Percentiles rank a stretch among this genome's conserved stretches.
Evolutionary conservation across 345 rosid genomes (phyloP).

Genomic region (Rhodamnia rubescens): DNA sequence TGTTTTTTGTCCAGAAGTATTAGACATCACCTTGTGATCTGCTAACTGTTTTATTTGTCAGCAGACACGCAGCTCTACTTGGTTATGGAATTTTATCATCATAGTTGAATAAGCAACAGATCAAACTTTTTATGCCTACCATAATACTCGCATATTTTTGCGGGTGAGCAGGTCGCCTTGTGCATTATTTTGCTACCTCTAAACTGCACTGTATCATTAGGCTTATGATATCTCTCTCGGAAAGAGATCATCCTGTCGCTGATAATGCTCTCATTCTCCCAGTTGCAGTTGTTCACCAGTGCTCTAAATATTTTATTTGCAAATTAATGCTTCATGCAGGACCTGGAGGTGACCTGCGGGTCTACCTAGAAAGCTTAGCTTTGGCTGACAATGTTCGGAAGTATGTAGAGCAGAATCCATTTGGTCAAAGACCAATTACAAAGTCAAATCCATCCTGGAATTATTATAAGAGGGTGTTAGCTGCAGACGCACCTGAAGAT

Average conservation of each 20-base stretch:
- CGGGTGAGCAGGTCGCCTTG: not conserved
- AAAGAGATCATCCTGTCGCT: not conserved
- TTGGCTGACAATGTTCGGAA: constrained; percentile 44
- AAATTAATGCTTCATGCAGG: constrained; percentile 27
- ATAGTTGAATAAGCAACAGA: not conserved
- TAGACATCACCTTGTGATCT: not conserved
- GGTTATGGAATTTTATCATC: not conserved
- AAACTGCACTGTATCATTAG: not conserved
- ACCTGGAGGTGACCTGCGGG: constrained; percentile 62
- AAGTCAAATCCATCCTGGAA: constrained; percentile 42
- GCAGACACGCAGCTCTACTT: not conserved
- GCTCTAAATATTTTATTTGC: not conserved
- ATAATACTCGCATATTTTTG: not conserved
- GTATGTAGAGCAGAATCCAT: constrained; percentile 56
- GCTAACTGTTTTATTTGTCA: not conserved
- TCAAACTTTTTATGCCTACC: not conserved
- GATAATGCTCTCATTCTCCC: not conserved
- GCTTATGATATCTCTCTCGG: not conserved
- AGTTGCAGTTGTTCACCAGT: not conserved
- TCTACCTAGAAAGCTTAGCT: constrained; percentile 55
- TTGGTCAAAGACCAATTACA: constrained; percentile 66
- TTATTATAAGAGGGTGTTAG: constrained; percentile 35
- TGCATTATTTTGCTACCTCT: not conserved
- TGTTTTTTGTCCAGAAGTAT: not conserved
- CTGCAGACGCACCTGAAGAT: not conserved